Evolutionary conservation across 2,329 filamentous ascomycete genomes (phyloP).

Genomic region (Pseudocercospora eumusae): DNA sequence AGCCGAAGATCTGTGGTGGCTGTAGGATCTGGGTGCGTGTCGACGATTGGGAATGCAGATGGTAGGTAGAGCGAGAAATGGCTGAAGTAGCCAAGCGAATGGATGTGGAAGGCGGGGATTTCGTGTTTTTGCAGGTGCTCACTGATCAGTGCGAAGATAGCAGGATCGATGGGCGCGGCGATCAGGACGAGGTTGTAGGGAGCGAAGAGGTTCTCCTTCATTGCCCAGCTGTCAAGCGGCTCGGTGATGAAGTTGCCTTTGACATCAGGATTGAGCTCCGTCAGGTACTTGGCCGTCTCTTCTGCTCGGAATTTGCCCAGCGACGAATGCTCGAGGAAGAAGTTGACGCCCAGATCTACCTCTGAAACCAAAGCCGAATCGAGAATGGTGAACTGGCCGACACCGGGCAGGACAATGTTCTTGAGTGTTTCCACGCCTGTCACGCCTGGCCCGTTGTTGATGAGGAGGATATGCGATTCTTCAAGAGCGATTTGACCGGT

Average conservation of each 20-base stretch:
- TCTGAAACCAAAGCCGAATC: conserved; percentile 77
- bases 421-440: conserved; percentile 90
- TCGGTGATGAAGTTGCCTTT: conserved; percentile 68
- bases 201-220: conserved; percentile 43
- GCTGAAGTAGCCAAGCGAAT: conserved; percentile 90
- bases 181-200: conserved; percentile 64
- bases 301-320: conserved; percentile 77
- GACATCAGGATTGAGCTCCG: conserved; percentile 92
- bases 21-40: conserved; percentile 89
- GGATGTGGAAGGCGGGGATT: conserved; percentile 76
- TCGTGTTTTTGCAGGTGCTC: conserved; percentile 56
- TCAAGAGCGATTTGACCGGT: conserved; percentile 88
- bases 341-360: conserved; percentile 89
- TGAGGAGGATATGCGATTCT: conserved; percentile 82
- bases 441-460: conserved; percentile 85
- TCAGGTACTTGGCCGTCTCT: conserved; percentile 72
- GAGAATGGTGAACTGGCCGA: conserved; percentile 88
- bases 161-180: conserved; percentile 59
- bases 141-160: conserved; percentile 54
- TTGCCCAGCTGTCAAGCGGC: conserved; percentile 50
- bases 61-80: conserved; percentile 80
- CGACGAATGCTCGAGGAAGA: conserved; percentile 82
- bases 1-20: conserved; percentile 83
- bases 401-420: conserved; percentile 91
- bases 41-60: conserved; percentile 83